These are phyloP conservation scores for Diaporthe longicolla DNA, from an alignment of 2,329 filamentous ascomycete genomes.

Conservation along the genomic window DNA sequence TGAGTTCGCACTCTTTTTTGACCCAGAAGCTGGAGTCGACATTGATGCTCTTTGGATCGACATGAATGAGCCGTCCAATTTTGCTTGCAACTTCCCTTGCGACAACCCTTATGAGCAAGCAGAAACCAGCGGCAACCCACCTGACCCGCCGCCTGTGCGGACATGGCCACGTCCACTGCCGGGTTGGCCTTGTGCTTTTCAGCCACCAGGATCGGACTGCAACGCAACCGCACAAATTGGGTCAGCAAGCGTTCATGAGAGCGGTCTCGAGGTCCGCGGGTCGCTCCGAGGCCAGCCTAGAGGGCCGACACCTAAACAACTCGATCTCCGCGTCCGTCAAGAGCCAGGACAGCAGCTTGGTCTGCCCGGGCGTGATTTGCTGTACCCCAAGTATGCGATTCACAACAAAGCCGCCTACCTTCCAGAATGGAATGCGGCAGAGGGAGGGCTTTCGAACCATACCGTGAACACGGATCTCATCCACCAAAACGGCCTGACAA, in stretches of 20 bases:
- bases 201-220: constrained; percentile 65
- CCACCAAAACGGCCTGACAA: constrained; percentile 75
- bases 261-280: neutral
- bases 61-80: constrained; percentile 69
- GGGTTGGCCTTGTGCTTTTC: constrained; percentile 78
- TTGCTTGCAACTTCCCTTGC: constrained; percentile 69
- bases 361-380: constrained; percentile 73
- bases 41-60: constrained; percentile 87
- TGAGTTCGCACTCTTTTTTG: constrained; percentile 77
- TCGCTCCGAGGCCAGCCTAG: neutral
- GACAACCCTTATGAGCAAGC: constrained; percentile 57
- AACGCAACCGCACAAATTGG: constrained; percentile 46
- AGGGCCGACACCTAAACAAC: constrained; percentile 34
- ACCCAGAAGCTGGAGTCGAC: constrained; percentile 74
- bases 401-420: constrained; percentile 70
- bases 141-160: constrained; percentile 73
- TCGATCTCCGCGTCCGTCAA: constrained; percentile 44
- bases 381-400: constrained; percentile 76
- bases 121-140: constrained; percentile 64
- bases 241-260: neutral
- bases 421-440: constrained; percentile 57
- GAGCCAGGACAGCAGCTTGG: constrained; percentile 63
- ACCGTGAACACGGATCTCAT: constrained; percentile 78
- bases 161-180: constrained; percentile 74
- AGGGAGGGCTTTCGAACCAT: constrained; percentile 66